Evolutionary conservation across 208 protist genomes (phyloP).

Genomic region (Naegleria fowleri): DNA sequence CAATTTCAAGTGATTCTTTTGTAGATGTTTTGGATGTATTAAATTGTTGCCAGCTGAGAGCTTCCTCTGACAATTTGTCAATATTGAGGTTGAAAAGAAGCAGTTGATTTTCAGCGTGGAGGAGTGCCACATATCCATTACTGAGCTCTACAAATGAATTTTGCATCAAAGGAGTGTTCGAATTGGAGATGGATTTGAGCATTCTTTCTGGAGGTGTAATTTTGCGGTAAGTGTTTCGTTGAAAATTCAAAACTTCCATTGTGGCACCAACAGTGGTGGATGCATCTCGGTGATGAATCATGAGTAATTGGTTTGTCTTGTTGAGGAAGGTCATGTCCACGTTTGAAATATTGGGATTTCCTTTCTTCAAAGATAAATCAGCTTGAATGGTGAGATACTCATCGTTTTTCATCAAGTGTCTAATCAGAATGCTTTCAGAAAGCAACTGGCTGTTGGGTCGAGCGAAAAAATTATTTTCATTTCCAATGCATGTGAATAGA

Average conservation of each 20-base stretch:
- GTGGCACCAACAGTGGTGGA: neutral
- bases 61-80: neutral
- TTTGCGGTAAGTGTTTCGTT: neutral
- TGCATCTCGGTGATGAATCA: neutral
- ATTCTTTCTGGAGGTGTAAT: neutral
- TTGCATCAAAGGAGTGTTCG: neutral
- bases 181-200: neutral
- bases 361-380: neutral
- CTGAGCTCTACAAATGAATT: neutral
- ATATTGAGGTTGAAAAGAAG: neutral
- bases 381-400: neutral
- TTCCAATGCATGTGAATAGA: neutral
- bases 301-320: neutral
- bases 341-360: neutral
- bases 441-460: neutral
- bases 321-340: neutral
- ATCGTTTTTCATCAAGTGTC: neutral
- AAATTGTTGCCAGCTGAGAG: conserved; percentile 31
- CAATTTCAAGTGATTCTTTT: neutral
- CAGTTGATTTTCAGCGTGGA: neutral
- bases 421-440: neutral
- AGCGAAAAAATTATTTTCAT: neutral
- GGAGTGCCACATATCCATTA: neutral
- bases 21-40: conserved; percentile 47
- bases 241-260: neutral